Base-by-base conservation (phyloP, 306 rosid genomes). In the Acmispon strigosus region DNA sequence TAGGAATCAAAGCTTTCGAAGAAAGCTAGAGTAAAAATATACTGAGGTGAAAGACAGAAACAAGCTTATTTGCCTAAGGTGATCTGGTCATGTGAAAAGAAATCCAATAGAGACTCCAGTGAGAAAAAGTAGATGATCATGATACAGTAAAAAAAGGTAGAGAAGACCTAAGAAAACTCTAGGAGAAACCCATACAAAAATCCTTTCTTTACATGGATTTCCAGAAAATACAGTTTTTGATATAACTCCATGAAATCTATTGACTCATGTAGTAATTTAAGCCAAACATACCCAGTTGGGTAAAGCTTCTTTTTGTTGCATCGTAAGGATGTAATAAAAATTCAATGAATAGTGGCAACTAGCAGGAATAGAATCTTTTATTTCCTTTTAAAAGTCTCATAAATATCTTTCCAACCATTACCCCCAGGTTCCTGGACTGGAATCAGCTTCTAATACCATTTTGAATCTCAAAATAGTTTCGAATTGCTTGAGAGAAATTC, bases 341-440 rank as follows among this genome's bases (percentile, higher is more conserved):
- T 18, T 66, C 64, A 42, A 71, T 18, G 57, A 55, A 65, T 29
- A 54, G 18, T 78, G 60, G 63, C 39, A 56, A 36, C 39, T 47
- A 11, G 12, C 12, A 39, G 53, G 20, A 16, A 48, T 22, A 32
- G 18, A 58, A 63, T 52, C 12, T 62, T 62, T 44, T 49, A 29
- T 53, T 70, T 47, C 36, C 32, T 47, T 20, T 11, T 39, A 37
- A 12, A 52, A 4, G 47, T 29, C 45, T 57, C 68, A 44, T 11
- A 49, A 69, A 57, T 53, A 51, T 41, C 6, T 61, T 59, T 17
- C 27, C 68, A 56, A 43, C 43, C 41, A 22, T 66, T 45, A 29
- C 44, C 69, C 27, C 9, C 27, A 45, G 13, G 41, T 14, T 29
- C 44, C 70, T 9, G 13, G 22, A 66, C 50, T 49, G 44, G 14